Conservation (phyloP, 345 rosid genomes). For the Syzygium oleosum region DNA sequence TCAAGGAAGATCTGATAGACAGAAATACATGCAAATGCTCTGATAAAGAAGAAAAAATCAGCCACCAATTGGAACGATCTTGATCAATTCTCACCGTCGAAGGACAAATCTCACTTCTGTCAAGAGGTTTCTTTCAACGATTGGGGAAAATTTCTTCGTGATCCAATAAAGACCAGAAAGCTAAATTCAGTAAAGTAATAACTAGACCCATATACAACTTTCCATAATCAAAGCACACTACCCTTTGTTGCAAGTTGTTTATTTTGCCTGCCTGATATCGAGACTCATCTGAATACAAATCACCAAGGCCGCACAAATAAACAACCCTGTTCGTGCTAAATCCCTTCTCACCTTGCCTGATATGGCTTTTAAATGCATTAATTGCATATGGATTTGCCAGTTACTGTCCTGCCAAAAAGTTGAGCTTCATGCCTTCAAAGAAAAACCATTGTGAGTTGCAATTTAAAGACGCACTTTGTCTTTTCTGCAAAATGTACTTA, state of each 20-base stretch:
- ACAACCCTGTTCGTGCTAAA: not conserved
- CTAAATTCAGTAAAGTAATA: not conserved
- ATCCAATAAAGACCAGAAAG: not conserved
- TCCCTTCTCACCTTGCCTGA: conserved; percentile 1
- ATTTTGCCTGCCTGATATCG: not conserved
- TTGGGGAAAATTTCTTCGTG: not conserved
- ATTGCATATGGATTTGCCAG: conserved; percentile 3
- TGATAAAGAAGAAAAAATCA: not conserved
- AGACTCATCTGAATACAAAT: not conserved
- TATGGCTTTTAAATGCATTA: conserved; percentile 6
- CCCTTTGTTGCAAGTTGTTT: not conserved
- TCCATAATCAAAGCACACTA: conserved; percentile 6
- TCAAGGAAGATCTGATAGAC: not conserved
- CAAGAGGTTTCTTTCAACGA: conserved; percentile 1
- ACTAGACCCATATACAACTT: not conserved
- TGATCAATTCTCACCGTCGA: not conserved
- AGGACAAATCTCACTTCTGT: not conserved
- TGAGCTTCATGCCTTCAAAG: not conserved
- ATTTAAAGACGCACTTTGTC: not conserved
- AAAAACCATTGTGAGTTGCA: not conserved
- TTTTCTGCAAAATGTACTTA: not conserved
- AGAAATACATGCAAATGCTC: not conserved
- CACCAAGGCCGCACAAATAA: not conserved
- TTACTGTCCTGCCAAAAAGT: not conserved
- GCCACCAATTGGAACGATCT: not conserved